Evolutionary conservation across 2,329 filamentous ascomycete species (phyloP), one percentile per base, ranked within the genome.

Genomic region (Colletotrichum sp.): DNA sequence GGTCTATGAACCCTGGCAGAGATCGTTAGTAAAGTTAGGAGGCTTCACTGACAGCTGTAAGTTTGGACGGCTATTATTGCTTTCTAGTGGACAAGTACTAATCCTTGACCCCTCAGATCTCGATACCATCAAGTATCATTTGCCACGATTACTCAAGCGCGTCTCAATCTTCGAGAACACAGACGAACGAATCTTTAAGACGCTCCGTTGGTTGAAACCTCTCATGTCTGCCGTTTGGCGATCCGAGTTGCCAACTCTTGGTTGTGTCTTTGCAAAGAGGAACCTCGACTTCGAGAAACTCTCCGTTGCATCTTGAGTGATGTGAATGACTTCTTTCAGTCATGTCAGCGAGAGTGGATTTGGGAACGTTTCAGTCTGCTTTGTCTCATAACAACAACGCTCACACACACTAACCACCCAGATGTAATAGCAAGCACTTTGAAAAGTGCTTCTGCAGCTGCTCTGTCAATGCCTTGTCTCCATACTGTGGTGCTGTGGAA

Each of bases 401-500:
- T 70, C 75, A 85, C 25, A 61, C 77, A 69, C 27, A 74, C 62
- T 48, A 43, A 62, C 69, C 61, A 67, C 78, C 71, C 8, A 75
- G 6, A 75, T 43, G 18, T 43, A 36, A 81, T 81, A 64, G 67
- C 79, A 22, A 64, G 8, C 56, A 72, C 84, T 69, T 73, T 85
- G 36, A 71, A 66, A 55, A 66, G 18, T 68, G 82, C 80, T 43
- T 75, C 80, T 1, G 66, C 61, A 18, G 9, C 77, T 69, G 81
- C 77, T n/a, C 78, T 65, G 62, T 65, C 77, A 55, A 84, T 85
- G 81, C 81, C 81, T 16, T 77, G 77, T 58, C 13, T 85, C 55
- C 78, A 80, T 28, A 82, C 79, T 4, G 71, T 85, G 62, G 81
- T 82, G 66, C 74, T 85, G n/a, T 85, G 83, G 83, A 82, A 85